Evolutionary conservation across 2,329 filamentous ascomycete genomes (phyloP), one percentile per base, ranked within the genome.

Genomic region (Lachnellula suecica): DNA sequence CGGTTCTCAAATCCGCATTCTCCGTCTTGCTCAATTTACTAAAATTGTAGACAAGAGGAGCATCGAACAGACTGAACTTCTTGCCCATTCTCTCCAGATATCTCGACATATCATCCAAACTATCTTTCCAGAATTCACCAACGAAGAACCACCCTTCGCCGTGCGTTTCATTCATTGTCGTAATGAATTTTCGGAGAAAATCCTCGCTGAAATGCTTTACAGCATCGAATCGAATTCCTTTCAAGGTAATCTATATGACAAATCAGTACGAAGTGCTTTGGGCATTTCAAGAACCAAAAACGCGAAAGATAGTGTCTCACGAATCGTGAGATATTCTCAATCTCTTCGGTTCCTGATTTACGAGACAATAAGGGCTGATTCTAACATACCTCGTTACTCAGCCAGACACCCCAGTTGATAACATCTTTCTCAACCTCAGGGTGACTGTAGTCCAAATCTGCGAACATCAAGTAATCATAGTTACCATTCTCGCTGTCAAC

Each of bases 401-500:
- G 74, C 87, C 87, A 91, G 4, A 78, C 71, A 2, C 82, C 83
- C 87, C 87, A 90, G 46, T 77, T 74, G 49, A 85, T 72, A 4
- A 89, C 77, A 58, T 90, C 87, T 4, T 77, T 68, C 29, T 76
- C 74, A 9, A 89, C 86, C 59, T 88, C 85, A 0, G 75, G 74
- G 52, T 87, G 78, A 2, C 72, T 69, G 65, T 87, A 86, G 67
- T 89, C 85, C 35, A 90, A 67, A 66, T 90, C 83, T 5, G 83
- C 82, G 60, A 88, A 89, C 83, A 90, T 88, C 15, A 89, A 76
- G 63, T 84, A 89, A 66, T 85, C 82, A 38, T 80, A 84, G 62
- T 90, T 90, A 7, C 87, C 87, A 57, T 83, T 78, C 66, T 87
- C 74, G 9, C 58, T 75, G 19, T 79, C 76, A 24, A 76, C 74